Evolutionary conservation across 2,329 filamentous ascomycete genomes (phyloP).

Genomic region (Elsinoe necatrix): DNA sequence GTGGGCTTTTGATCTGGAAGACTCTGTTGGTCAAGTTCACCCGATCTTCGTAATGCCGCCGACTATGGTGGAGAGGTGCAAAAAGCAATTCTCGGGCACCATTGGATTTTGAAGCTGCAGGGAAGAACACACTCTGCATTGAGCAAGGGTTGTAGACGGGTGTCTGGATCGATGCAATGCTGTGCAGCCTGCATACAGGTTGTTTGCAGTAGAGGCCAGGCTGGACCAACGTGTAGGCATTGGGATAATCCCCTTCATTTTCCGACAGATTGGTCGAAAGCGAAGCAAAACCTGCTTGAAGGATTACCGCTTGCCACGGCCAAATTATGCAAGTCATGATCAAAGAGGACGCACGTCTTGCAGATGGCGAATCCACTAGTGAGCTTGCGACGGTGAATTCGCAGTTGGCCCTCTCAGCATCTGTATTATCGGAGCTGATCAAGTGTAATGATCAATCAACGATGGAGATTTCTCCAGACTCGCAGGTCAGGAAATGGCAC

Average conservation of each 20-base stretch:
- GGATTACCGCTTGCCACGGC: background rate
- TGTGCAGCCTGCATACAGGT: background rate
- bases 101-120: constrained; percentile 37
- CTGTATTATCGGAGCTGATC: no score
- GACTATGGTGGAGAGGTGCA: constrained; percentile 55
- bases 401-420: background rate
- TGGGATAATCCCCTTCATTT: background rate
- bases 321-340: background rate
- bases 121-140: background rate
- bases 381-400: background rate
- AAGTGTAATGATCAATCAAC: background rate
- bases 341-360: background rate
- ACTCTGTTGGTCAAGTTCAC: constrained; percentile 63
- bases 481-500: background rate
- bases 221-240: background rate
- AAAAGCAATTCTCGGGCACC: constrained; percentile 55
- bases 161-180: background rate
- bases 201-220: background rate
- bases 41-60: constrained; percentile 80
- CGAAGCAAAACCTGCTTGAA: background rate
- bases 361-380: background rate
- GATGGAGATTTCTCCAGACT: background rate
- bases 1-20: constrained; percentile 58
- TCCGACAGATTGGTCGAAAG: background rate
- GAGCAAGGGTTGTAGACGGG: background rate